Evolutionary conservation across 2,329 filamentous ascomycete genomes (phyloP).

Genomic region (Aspergillus fumigatiaffinis): DNA sequence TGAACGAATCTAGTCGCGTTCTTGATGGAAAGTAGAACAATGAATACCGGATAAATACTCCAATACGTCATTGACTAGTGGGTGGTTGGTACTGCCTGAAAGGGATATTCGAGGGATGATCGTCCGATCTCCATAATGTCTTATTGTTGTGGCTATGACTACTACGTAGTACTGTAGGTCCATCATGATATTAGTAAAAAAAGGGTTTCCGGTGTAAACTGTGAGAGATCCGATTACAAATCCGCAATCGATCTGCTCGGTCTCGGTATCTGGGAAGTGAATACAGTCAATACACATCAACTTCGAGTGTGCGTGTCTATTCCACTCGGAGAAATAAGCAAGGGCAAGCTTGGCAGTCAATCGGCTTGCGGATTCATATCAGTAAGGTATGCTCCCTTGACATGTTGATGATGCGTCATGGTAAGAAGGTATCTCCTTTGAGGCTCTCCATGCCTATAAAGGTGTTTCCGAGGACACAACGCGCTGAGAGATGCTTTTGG

Average conservation of each 20-base stretch:
- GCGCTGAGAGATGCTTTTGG: too few relatives aligned
- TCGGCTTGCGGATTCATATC: background rate
- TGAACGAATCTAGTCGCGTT: background rate
- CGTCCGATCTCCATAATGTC: too few relatives aligned
- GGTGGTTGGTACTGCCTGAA: background rate
- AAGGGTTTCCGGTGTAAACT: background rate
- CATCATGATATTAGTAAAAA: background rate
- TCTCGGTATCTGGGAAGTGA: background rate
- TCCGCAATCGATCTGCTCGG: background rate
- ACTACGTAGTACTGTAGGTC: too few relatives aligned
- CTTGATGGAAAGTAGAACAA: background rate
- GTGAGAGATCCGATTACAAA: background rate
- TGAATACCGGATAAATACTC: background rate
- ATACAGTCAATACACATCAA: background rate
- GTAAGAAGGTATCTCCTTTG: background rate
- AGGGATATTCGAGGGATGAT: background rate
- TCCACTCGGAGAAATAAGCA: background rate
- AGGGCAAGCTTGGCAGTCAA: background rate
- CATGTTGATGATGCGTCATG: background rate
- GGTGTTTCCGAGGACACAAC: too few relatives aligned
- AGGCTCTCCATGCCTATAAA: background rate
- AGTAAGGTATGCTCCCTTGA: background rate
- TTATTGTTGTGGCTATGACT: too few relatives aligned
- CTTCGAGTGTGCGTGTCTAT: background rate
- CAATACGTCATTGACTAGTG: background rate